Base-by-base conservation (phyloP, 768 basidiomycete species). In the Gyrodon lividus region DNA sequence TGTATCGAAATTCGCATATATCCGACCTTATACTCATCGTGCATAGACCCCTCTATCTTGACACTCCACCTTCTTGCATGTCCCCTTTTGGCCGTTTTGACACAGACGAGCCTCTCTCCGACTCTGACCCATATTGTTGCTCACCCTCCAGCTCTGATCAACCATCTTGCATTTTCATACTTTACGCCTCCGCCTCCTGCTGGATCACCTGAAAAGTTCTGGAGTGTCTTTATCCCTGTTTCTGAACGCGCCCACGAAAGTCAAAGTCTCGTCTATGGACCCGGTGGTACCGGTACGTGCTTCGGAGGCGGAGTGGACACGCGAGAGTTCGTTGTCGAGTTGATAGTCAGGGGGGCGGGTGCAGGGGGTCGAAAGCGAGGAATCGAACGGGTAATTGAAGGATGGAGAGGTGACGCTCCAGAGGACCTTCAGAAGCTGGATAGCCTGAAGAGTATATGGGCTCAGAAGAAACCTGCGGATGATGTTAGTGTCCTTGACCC, bases 141-240 rank as follows among this genome's bases (percentile, higher is more conserved):
- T 0, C 87, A 92, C 61, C 87, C 92, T 2, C 77, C 89, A 0
- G 72, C 75, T 1, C 77, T 97, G 46, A 70, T 98, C 31, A 64
- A 62, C 6, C 81, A 91, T 61, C 70, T 98, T 43, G 77, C 88
- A 2, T 76, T 73, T 23, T 81, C 83, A 7, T 93, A 90, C 64
- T 75, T 90, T 41, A 80, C 82, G 2, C 80, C 78, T 0, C 90
- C 92, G 0, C 87, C 89, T 1, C 81, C 87, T 7, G 70, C 74
- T 35, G 79, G 82, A 8, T 59, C 79, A 0, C 71, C 76, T n/a
- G 72, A 78, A 31, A 89, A 89, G 61, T 95, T 94, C 70, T 94
- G 88, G 89, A 73, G 74, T 33, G 75, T 92, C 10, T 89, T 95
- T 60, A 66, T 83, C 7, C 86, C 89, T 0, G 65, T 89, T 51